Evolutionary conservation across 2,329 filamentous ascomycete genomes (phyloP).

Genomic region (Aspergillus nomiae): DNA sequence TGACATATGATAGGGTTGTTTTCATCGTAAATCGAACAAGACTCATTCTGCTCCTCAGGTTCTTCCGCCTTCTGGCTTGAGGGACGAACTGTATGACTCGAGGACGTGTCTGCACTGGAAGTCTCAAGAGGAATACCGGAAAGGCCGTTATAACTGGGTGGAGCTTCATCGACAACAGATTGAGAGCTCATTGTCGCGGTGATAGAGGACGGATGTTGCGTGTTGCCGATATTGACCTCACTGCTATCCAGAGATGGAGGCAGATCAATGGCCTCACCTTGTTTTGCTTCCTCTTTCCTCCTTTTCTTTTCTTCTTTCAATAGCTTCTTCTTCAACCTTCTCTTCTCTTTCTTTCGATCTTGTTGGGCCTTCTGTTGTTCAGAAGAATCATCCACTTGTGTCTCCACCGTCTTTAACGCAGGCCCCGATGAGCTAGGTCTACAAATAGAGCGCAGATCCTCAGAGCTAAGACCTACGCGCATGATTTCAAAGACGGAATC

Average conservation of each 20-base stretch:
- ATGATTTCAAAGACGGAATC: conserved; percentile 16
- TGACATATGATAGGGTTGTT: not conserved
- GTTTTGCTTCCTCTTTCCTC: not conserved
- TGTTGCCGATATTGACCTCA: not conserved
- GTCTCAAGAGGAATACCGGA: no score
- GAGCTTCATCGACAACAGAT: not conserved
- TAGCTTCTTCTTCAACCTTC: not conserved
- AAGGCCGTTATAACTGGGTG: not conserved
- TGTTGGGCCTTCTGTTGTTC: conserved; percentile 8
- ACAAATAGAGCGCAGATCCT: not conserved
- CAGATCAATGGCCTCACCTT: not conserved
- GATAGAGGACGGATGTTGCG: not conserved
- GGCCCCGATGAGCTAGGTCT: not conserved
- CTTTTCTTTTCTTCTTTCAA: not conserved
- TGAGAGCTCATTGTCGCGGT: not conserved
- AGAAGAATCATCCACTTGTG: conserved; percentile 13
- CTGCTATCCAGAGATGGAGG: not conserved
- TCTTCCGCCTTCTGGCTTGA: not conserved
- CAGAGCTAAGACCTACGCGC: conserved; percentile 3
- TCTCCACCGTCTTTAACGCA: conserved; percentile 1
- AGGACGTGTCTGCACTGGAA: not conserved
- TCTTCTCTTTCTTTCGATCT: conserved; percentile 3
- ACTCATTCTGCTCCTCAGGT: not conserved
- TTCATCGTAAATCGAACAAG: not conserved
- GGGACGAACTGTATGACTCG: not conserved